A percentile compares a stretch with the other conserved stretches of the same genome.
phyloP scores from a whole-genome alignment of 2,329 filamentous ascomycete species.

The Didymella pomorum region DNA sequence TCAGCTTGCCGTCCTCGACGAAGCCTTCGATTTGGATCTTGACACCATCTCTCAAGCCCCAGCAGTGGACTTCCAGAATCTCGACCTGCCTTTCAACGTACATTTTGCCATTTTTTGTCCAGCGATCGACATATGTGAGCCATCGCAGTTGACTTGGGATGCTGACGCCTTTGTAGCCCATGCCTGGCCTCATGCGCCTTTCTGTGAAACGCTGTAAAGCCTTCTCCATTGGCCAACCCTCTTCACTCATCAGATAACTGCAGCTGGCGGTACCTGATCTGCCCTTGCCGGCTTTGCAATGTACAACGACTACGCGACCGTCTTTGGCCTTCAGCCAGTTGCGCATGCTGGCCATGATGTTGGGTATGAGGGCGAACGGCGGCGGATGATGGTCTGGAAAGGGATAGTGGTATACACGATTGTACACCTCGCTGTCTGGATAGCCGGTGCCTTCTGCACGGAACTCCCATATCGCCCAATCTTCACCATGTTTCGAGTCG shows the following conservation, averaged over 20 bases:
- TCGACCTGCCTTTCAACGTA: conserved; percentile 87
- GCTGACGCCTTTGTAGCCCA: conserved; percentile 81
- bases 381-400: conserved; percentile 98
- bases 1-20: conserved; percentile 86
- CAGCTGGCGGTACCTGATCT: conserved; percentile 87
- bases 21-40: conserved; percentile 87
- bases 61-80: conserved; percentile 86
- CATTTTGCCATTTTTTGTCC: conserved; percentile 76
- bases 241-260: conserved; percentile 88
- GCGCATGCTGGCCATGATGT: conserved; percentile 91
- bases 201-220: conserved; percentile 77
- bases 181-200: conserved; percentile 85
- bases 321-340: conserved; percentile 72
- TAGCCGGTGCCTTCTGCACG: conserved; percentile 96
- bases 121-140: conserved; percentile 87
- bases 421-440: conserved; percentile 86
- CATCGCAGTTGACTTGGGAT: conserved; percentile 93
- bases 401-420: conserved; percentile 86
- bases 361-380: conserved; percentile 85
- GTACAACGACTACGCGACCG: conserved; percentile 82
- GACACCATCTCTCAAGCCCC: conserved; percentile 86
- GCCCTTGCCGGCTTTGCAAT: conserved; percentile 97
- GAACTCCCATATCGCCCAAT: conserved; percentile 99
- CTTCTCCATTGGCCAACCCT: conserved; percentile 72
- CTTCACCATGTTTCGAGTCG: conserved; percentile 76